Base-by-base conservation (phyloP, 2,329 filamentous ascomycete species). In the Tolypocladium album region DNA sequence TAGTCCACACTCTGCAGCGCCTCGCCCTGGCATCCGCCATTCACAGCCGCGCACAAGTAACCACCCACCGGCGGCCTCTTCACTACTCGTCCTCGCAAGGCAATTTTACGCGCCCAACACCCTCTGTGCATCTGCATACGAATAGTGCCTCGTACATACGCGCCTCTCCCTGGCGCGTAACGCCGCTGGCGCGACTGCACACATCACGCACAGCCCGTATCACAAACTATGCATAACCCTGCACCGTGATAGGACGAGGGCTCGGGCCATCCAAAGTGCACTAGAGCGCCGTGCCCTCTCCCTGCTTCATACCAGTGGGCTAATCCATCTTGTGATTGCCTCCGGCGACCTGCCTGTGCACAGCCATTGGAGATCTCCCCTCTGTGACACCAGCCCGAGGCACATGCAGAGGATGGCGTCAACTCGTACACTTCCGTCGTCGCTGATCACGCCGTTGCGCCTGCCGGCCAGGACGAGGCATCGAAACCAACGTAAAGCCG, bases 191-290 rank as follows among this genome's bases (percentile, higher is more conserved):
- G 61, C 58, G 63, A 59, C 59, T 52, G 53, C 57, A 59, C 57
- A 59, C 60, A 65, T 64, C 68, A 67, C 68, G 70, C 68, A 67
- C 67, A 68, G 67, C 66, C 66, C 64, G 66, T 66, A 66, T 72
- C 70, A 72, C 70, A 71, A 69, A 67, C 64, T 66, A 65, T 73
- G 71, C 71, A 73, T 67, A 73, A 70, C 67, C 62, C 43, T 47
- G 43, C 43, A 15, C 43, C n/a, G n/a, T 70, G 69, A 73, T 70
- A 66, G 70, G 71, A 58, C 59, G 58, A 62, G 56, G 47, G 60
- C 60, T 60, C 58, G 61, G 59, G 61, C 64, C 63, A 64, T 60
- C 57, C 64, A 64, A 61, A 61, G 58, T 65, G 66, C 66, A 67
- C 64, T 63, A 65, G 61, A 61, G 58, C 59, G 55, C 59, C 58